Evolutionary conservation across 164 flowering plant species (phyloP).

Genomic region (Umbilicus rupestris): DNA sequence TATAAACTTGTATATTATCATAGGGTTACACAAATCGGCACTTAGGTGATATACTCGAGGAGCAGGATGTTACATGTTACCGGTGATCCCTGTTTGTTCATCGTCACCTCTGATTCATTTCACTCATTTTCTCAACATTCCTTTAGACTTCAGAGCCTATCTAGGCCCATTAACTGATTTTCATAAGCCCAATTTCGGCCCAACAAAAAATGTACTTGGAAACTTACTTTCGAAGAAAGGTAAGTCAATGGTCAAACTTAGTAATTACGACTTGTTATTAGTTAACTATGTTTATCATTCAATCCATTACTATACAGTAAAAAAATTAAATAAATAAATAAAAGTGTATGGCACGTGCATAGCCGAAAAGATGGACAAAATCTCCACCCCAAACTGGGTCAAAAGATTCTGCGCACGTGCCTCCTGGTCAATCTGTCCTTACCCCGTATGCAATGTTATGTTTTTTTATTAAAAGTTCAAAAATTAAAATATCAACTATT

Average conservation of each 20-base stretch:
- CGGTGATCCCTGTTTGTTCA: not conserved
- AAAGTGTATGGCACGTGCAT: not conserved
- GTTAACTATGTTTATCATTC: not conserved
- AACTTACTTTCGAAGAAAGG: no score
- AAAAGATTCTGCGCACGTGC: slow-evolving; percentile 5
- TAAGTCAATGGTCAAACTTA: not conserved
- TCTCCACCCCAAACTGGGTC: not conserved
- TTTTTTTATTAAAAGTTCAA: no score
- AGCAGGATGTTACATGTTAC: not conserved
- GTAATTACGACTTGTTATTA: not conserved
- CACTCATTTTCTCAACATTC: no score
- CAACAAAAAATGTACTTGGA: no score
- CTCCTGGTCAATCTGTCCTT: slow-evolving; percentile 2
- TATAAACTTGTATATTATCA: not conserved
- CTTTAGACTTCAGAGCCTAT: no score
- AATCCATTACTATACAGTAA: not conserved
- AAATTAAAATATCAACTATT: no score
- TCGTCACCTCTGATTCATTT: not conserved
- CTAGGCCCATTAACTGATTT: not conserved
- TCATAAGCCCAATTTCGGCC: not conserved
- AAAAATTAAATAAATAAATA: not conserved
- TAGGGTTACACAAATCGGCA: not conserved
- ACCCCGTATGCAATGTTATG: not conserved
- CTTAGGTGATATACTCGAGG: not conserved
- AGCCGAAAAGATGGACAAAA: slow-evolving; percentile 3